phyloP scores from a whole-genome alignment of 148 eudicot genomes.

The Vaccinium corymbosum region DNA sequence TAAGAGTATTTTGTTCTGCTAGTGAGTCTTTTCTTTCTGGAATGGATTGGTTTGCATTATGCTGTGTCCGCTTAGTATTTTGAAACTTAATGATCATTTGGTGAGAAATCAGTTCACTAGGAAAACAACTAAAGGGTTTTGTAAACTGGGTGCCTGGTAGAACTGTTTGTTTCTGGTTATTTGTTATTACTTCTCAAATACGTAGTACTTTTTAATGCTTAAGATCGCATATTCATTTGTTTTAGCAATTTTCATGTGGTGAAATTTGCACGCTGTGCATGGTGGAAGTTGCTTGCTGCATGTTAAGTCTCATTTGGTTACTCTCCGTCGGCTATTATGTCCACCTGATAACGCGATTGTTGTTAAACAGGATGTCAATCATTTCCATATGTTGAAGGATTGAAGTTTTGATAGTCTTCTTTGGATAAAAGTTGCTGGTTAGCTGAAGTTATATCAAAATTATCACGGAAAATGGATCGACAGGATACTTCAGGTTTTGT shows the following conservation, averaged over 20 bases:
- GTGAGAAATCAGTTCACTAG: background rate
- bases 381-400: conserved; percentile 17
- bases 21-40: background rate
- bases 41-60: background rate
- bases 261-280: background rate
- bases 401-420: conserved; percentile 19
- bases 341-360: conserved; percentile 12
- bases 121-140: background rate
- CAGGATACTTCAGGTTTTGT: conserved; percentile 96
- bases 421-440: conserved; percentile 20
- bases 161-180: conserved; percentile 2
- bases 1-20: background rate
- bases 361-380: conserved; percentile 51
- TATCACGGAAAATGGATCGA: conserved; percentile 67
- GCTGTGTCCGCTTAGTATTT: background rate
- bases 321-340: background rate
- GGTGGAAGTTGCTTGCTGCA: background rate
- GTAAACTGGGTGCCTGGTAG: background rate
- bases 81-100: background rate
- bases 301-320: background rate
- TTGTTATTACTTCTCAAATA: background rate
- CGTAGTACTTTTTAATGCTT: background rate
- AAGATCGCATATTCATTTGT: background rate
- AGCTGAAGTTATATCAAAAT: conserved; percentile 13
- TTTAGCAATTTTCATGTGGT: background rate